Evolutionary conservation across 805 yeast genomes (phyloP), one percentile per base, ranked within the genome.

Genomic region (Metschnikowia borealis): DNA sequence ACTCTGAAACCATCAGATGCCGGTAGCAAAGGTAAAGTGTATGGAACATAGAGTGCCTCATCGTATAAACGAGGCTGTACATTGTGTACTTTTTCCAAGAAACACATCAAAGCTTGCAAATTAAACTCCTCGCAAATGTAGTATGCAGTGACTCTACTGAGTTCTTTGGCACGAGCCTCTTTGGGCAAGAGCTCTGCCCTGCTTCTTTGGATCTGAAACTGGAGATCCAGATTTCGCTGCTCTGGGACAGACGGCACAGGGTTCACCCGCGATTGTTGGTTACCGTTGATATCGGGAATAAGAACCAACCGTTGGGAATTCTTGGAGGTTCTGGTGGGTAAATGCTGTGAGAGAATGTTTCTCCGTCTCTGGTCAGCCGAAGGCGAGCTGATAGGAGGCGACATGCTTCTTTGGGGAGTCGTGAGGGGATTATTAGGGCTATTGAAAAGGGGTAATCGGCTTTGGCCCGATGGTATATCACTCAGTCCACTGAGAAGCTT

Each of bases 1-100:
- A 88, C 83, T 48, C 96, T 71, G 58, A 78, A 85, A 0, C 95
- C 90, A 57, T 84, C 85, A 23, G 77, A 79, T 3, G 97, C 97
- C 0, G 96, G 95, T 2, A 89, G 70, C 26, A 91, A 72, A 0
- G 98, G 99, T 37, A 92, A 71, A 29, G 89, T 79, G 61, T 91
- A 92, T 0, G 96, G 96, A 6, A 87, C 92, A 62, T 91, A 92
- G 21, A 94, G 69, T n/a, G 89, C 96, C 59, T 92, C 97, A 67
- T 92, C 97, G 60, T 92, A 92, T 31, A 87, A 64, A 54, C 97
- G 73, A 1, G 97, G 96, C 6, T 87, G 80, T 1, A 91, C 96
- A 59, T 85, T 84, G 67, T 92, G 99, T 40, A 83, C 75, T 6
- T 78, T 71, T 37, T 78, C 71, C 29, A 94, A 69, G 58, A 89